phyloP scores from a whole-genome alignment of 768 basidiomycete species.

The Russula sp. region DNA sequence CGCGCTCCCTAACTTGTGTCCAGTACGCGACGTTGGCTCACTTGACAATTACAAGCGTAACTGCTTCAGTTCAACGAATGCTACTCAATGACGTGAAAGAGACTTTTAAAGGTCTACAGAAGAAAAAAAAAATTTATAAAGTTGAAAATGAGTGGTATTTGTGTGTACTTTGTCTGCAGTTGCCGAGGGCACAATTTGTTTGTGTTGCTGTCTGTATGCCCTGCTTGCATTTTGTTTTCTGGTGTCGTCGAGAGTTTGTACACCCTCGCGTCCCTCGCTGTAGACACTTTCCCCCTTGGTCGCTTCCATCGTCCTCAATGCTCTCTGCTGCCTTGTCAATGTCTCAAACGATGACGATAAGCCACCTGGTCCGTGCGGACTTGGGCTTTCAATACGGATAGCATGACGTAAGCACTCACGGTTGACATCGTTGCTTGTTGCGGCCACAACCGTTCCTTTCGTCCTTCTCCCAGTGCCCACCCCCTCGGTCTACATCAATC shows the following conservation, averaged over 20 bases:
- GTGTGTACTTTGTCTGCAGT: constrained; percentile 7
- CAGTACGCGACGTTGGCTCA: neutral
- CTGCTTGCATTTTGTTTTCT: constrained; percentile 55
- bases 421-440: constrained; percentile 15
- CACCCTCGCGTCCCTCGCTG: constrained; percentile 47
- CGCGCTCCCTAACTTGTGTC: neutral
- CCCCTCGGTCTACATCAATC: constrained; percentile 26
- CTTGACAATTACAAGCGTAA: neutral
- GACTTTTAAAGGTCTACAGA: neutral
- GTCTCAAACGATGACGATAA: constrained; percentile 18
- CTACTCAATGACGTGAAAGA: neutral
- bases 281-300: constrained; percentile 37
- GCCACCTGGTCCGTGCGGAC: constrained; percentile 51
- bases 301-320: constrained; percentile 31
- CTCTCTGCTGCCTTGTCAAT: constrained; percentile 26
- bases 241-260: constrained; percentile 71
- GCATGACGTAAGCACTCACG: constrained; percentile 42
- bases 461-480: constrained; percentile 33
- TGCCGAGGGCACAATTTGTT: constrained; percentile 29
- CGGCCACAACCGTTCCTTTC: constrained; percentile 42
- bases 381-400: constrained; percentile 35
- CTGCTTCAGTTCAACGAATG: neutral
- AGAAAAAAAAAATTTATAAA: neutral
- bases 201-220: constrained; percentile 33
- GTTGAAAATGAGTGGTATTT: neutral